A percentile compares a stretch with the other conserved stretches of the same genome.
Evolutionary conservation across 163 green algal genomes (phyloP).

Genomic region (Scenedesmus sp.): DNA sequence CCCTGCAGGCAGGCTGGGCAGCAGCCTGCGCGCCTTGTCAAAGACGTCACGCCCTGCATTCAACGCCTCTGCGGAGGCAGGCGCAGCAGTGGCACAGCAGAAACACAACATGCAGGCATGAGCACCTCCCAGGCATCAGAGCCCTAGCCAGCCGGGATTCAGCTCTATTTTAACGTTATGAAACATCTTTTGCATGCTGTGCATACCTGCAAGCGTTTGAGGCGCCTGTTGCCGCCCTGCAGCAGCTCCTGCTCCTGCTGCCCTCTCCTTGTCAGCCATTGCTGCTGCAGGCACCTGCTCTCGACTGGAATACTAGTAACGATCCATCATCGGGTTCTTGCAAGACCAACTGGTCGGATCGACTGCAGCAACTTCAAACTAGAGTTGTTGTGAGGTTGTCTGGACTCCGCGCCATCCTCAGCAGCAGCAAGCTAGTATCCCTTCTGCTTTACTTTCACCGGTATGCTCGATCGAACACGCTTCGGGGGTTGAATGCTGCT

Average conservation of each 20-base stretch:
- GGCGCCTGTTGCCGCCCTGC: background rate
- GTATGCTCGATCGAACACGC: background rate
- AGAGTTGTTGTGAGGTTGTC: background rate
- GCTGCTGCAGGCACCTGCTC: background rate
- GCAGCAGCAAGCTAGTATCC: background rate
- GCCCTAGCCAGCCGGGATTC: background rate
- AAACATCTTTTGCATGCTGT: background rate
- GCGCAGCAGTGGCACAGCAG: background rate
- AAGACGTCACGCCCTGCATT: slow-evolving; percentile 56
- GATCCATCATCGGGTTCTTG: background rate
- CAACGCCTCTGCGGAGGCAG: slow-evolving; percentile 52
- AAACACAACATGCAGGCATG: background rate
- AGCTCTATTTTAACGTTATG: background rate
- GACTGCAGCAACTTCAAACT: slow-evolving; percentile 9
- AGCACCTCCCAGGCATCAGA: background rate
- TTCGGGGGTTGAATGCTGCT: background rate
- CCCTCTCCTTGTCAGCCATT: background rate
- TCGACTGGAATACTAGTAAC: background rate
- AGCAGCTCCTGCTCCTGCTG: background rate
- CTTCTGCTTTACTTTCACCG: background rate
- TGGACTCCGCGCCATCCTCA: background rate
- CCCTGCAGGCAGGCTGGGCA: slow-evolving; percentile 44
- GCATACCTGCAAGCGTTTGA: background rate
- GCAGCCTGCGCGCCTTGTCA: background rate
- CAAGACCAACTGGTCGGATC: background rate